Percentiles rank a stretch among this genome's conserved stretches.
Evolutionary conservation across 805 yeast genomes (phyloP).

Genomic region (Metschnikowia hibisci): DNA sequence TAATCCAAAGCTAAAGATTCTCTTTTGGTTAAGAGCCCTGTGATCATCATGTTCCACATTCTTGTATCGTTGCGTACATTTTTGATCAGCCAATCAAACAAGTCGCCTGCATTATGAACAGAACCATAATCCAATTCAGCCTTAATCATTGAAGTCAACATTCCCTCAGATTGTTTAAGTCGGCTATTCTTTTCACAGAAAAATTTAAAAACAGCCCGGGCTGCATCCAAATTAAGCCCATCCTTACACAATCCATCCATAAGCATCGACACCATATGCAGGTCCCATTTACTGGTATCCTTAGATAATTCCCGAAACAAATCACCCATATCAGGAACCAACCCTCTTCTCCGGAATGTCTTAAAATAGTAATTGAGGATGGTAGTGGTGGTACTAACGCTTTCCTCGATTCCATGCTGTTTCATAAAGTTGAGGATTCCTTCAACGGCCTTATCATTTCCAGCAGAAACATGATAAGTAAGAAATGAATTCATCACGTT

Average conservation of each 20-base stretch:
- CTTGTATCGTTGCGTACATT: slow-evolving; percentile 35
- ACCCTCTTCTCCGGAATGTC: slow-evolving; percentile 39
- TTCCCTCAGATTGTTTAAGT: slow-evolving; percentile 24
- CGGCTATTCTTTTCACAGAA: slow-evolving; percentile 32
- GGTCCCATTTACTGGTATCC: slow-evolving; percentile 33
- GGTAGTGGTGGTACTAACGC: slow-evolving; percentile 59
- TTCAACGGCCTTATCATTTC: slow-evolving; percentile 46
- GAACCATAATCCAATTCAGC: slow-evolving; percentile 44
- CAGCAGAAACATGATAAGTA: slow-evolving; percentile 34
- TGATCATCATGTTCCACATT: slow-evolving; percentile 41
- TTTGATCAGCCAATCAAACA: slow-evolving; percentile 33
- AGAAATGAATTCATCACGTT: slow-evolving; percentile 52
- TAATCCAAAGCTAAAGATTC: slow-evolving; percentile 41
- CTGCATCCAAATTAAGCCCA: slow-evolving; percentile 46
- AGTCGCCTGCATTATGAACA: slow-evolving; percentile 25
- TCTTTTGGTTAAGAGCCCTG: slow-evolving; percentile 25
- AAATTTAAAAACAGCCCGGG: slow-evolving; percentile 44
- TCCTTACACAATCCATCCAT: slow-evolving; percentile 51
- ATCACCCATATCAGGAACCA: slow-evolving; percentile 36
- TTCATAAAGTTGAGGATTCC: slow-evolving; percentile 45
- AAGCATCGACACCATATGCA: slow-evolving; percentile 47
- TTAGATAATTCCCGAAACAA: slow-evolving; percentile 41
- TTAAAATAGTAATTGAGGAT: slow-evolving; percentile 54
- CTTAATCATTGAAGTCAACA: slow-evolving; percentile 46
- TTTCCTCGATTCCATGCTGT: slow-evolving; percentile 44